These are phyloP conservation scores for Pichia sp. DNA, from an alignment of 1,139 yeast species.

Conservation along the genomic window DNA sequence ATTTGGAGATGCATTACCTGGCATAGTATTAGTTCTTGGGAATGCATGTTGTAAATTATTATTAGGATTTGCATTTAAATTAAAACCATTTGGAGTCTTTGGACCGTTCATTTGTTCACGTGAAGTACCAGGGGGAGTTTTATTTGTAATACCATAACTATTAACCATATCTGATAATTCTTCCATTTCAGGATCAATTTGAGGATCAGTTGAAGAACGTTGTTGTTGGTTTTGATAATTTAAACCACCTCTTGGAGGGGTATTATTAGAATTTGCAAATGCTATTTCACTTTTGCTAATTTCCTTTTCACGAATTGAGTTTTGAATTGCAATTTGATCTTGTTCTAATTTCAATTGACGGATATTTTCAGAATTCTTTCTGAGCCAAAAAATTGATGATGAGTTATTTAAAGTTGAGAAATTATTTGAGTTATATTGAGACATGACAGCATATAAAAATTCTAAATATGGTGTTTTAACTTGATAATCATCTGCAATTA, in stretches of 20 bases:
- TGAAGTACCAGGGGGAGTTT: conserved; percentile 11
- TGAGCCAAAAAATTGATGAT: conserved; percentile 30
- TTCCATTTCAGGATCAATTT: conserved; percentile 18
- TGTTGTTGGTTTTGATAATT: conserved; percentile 14
- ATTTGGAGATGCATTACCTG: conserved; percentile 26
- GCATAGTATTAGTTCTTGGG: conserved; percentile 9
- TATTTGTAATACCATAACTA: conserved; percentile 10
- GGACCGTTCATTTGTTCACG: conserved; percentile 2
- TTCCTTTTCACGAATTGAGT: conserved; percentile 23
- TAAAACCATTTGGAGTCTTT: conserved; percentile 4
- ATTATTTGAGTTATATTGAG: conserved; percentile 55
- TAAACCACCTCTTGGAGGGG: conserved; percentile 1
- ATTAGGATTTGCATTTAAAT: neutral
- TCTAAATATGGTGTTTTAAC: conserved; percentile 87
- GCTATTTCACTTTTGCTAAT: conserved; percentile 14
- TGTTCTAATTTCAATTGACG: conserved; percentile 28
- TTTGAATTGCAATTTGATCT: conserved; percentile 22
- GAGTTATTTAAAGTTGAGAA: conserved; percentile 22
- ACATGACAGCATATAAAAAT: conserved; percentile 72
- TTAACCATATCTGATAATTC: conserved; percentile 17
- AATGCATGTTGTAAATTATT: conserved; percentile 12
- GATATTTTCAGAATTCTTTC: conserved; percentile 36
- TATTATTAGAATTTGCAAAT: conserved; percentile 16
- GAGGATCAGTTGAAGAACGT: conserved; percentile 18
- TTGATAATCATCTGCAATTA: conserved; percentile 78